Base-by-base conservation (phyloP, 2,329 filamentous ascomycete species). In the Penicillium sp. region DNA sequence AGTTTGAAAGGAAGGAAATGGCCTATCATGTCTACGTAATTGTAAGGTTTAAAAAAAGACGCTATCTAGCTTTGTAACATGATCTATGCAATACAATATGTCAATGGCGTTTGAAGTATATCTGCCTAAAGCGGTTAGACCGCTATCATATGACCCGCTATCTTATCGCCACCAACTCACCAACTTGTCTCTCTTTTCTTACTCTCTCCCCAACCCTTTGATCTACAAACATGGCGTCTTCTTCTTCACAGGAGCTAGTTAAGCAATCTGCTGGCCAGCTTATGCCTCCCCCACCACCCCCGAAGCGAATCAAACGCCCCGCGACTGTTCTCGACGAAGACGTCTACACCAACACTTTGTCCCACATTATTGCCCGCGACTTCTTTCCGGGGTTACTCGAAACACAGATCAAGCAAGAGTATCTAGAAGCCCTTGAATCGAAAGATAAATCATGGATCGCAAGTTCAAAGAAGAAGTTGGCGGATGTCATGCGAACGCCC, bases 301-400 rank as follows among this genome's bases (percentile, higher is more conserved):
- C 83, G 37, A 97, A 95, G 69, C 85, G 88, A 51, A 95, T 96
- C 64, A 96, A 96, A 71, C 81, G 93, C 45, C 93, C 93, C 0
- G 83, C 84, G 54, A 86, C 85, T 54, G 83, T 96, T 26, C 80
- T 98, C 26, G 88, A 95, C 67, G 93, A 98, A 75, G 91, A 98
- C 59, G 83, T 85, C 46, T 98, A 98, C 69, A 93, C 88, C 2
- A 83, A 89, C 51, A 86, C 87, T 1, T 77, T 98, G 26, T 95
- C 90, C 0, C 85, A 93, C 59, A 97, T 98, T 64, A 95, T 98
- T 55, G 88, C 88, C 9, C 83, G 93, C 57, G 93, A 98, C 75
- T 98, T 95, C 75, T 98, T 97, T 63, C 93, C 93, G 0, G 93
- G 91, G 0, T 77, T 98, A 0, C 74, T 90, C 4, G 89, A 97